Conservation (phyloP, 805 yeast genomes). For the Citeromyces nyonsensis region DNA sequence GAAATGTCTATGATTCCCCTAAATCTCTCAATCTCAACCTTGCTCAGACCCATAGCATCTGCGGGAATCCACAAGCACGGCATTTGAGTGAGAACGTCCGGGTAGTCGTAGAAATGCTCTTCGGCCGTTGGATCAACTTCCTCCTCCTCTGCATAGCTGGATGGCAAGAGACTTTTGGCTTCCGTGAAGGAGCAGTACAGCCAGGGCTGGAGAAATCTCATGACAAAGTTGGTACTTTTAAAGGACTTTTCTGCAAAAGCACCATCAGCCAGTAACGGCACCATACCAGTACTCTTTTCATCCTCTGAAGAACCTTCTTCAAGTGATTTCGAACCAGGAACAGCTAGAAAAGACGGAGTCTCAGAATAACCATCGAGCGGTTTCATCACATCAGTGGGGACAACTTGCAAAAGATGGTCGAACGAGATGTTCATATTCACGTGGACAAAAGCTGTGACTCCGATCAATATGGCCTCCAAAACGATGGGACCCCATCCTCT, state of each 20-base stretch:
- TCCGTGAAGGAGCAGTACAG: constrained; percentile 31
- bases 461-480: constrained; percentile 51
- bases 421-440: constrained; percentile 50
- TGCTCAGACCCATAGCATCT: constrained; percentile 76
- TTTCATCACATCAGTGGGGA: constrained; percentile 63
- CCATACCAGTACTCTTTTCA: constrained; percentile 9
- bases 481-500: constrained; percentile 93
- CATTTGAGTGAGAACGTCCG: constrained; percentile 51
- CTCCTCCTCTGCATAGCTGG: constrained; percentile 36
- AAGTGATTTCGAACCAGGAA: constrained; percentile 7
- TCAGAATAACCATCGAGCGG: constrained; percentile 57
- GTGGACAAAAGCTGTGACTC: constrained; percentile 57
- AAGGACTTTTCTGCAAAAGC: constrained; percentile 13
- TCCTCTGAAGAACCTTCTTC: constrained; percentile 2
- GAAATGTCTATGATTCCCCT: constrained; percentile 39
- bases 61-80: constrained; percentile 88
- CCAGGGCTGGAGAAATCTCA: constrained; percentile 41
- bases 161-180: constrained; percentile 38
- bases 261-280: constrained; percentile 65
- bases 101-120: constrained; percentile 60
- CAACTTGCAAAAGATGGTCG: constrained; percentile 35
- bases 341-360: constrained; percentile 37
- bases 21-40: constrained; percentile 38
- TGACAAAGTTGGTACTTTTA: constrained; percentile 7
- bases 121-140: constrained; percentile 24